Base-by-base conservation (phyloP, 495 filamentous ascomycete species). In the Chaetomium tenue region DNA sequence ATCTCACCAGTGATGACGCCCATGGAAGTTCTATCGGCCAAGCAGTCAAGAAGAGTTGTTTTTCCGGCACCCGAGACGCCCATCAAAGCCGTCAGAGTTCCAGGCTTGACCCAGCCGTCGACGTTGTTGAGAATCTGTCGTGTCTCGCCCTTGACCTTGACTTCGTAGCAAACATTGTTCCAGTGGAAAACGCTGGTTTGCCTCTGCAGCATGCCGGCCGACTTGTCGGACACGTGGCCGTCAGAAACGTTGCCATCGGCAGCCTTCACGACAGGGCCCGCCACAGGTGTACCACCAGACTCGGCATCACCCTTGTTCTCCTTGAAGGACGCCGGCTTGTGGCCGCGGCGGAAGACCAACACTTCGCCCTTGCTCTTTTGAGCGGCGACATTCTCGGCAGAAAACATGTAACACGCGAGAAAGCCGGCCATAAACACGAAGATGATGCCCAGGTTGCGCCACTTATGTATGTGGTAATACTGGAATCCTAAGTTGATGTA, bases 41-140 rank as follows among this genome's bases (percentile, higher is more conserved):
- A 74, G 58, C 87, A 84, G 77, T 91, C 86, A 9, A 89, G 78
- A 18, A 91, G 81, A 0, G 88, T 91, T 0, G 89, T 90, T 72
- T 91, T 91, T 51, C 89, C 89, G 13, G 88, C 87, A 60, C 85
- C 88, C 8, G 86, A 88, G 15, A 87, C 86, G 71, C 88, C 88
- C 90, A 93, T 94, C 8, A 95, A 78, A n/a, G 92, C 92, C 0
- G 92, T 96, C 63, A 96, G 71, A 16, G 91, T 95, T 60, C 92
- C 92, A 30, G 92, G 92, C 71, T 93, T 92, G 55, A 96, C 90
- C 90, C 90, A 96, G 30, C 92, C 92, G 69, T 92, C 89, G 7
- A 96, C 88, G 63, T 92, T 79, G 65, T 96, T 86, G 40, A 97
- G 81, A 65, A 97, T 88, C 28, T 89, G 82, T n/a, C 91, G 81